These are phyloP conservation scores for Fraxinus sp. DNA, from an alignment of 305 asterid species.

Conservation along the genomic window DNA sequence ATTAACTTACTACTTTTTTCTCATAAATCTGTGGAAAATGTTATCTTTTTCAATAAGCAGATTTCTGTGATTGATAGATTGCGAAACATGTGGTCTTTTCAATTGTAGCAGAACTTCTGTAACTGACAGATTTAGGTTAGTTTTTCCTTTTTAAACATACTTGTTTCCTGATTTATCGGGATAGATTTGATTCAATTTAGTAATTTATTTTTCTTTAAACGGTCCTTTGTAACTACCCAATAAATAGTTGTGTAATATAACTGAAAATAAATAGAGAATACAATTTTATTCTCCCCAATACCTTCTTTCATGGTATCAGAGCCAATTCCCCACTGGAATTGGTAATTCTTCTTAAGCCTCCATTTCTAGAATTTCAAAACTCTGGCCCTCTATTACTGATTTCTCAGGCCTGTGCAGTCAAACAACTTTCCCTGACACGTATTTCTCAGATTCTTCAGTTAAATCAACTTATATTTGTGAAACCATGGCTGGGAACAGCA, in stretches of 20 bases:
- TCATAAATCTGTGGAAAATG: not conserved
- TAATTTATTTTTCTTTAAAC: not conserved
- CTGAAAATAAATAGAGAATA: not conserved
- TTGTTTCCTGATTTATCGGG: not conserved
- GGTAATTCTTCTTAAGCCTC: not conserved
- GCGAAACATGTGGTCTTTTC: not conserved
- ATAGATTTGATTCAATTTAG: not conserved
- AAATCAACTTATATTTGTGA: not conserved
- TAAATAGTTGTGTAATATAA: not conserved
- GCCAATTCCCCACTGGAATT: not conserved
- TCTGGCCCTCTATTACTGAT: not conserved
- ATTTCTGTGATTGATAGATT: not conserved
- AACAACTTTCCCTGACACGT: not conserved
- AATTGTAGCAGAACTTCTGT: constrained; percentile 1
- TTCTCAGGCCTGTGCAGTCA: not conserved
- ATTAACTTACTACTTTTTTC: not conserved
- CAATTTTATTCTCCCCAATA: not conserved
- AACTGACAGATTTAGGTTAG: not conserved
- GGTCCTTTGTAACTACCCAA: not conserved
- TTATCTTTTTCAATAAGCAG: not conserved
- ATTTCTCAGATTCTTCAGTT: not conserved
- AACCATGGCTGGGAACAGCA: not conserved
- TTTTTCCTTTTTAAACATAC: not conserved
- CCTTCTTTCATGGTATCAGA: not conserved
- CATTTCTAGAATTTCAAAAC: not conserved